phyloP scores from a whole-genome alignment of 2,329 filamentous ascomycete genomes.

The Leptodontidium sp. region DNA sequence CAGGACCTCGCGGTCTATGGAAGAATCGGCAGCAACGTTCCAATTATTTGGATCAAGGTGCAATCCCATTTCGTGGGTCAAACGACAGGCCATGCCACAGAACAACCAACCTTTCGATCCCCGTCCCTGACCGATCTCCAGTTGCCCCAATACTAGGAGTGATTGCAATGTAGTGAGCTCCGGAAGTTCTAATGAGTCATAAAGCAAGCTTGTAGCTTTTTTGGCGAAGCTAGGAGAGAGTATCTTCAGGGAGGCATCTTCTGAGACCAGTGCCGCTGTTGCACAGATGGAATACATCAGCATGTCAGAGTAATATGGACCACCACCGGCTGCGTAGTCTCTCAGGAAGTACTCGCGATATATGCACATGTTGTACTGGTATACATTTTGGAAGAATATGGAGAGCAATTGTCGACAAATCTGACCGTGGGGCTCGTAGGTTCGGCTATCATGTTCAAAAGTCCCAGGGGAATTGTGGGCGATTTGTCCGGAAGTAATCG shows the following conservation, averaged over 20 bases:
- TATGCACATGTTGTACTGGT: conserved; percentile 58
- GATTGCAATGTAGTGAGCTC: conserved; percentile 57
- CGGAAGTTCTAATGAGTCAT: conserved; percentile 55
- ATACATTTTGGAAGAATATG: conserved; percentile 57
- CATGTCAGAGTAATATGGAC: conserved; percentile 59
- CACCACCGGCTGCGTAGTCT: conserved; percentile 56
- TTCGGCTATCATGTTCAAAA: conserved; percentile 20
- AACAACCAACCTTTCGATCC: conserved; percentile 60
- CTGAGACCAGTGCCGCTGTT: conserved; percentile 56
- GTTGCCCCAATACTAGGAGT: conserved; percentile 55
- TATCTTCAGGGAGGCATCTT: conserved; percentile 47
- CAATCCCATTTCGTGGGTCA: conserved; percentile 61
- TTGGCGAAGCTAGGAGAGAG: conserved; percentile 55
- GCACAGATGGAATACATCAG: conserved; percentile 59
- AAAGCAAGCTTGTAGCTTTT: conserved; percentile 53
- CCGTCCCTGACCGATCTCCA: conserved; percentile 57
- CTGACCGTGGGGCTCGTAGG: conserved; percentile 55
- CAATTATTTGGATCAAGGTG: conserved; percentile 61
- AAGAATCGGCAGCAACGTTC: conserved; percentile 51
- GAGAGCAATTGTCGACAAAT: conserved; percentile 56
- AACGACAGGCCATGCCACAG: conserved; percentile 60
- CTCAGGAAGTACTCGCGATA: conserved; percentile 60
- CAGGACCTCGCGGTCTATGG: conserved; percentile 56
- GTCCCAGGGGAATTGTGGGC: conserved; percentile 11
- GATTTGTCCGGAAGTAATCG: neutral